A percentile compares a stretch with the other conserved stretches of the same genome.
Conservation (phyloP, 768 basidiomycete species). For the Hortiboletus campestris region DNA sequence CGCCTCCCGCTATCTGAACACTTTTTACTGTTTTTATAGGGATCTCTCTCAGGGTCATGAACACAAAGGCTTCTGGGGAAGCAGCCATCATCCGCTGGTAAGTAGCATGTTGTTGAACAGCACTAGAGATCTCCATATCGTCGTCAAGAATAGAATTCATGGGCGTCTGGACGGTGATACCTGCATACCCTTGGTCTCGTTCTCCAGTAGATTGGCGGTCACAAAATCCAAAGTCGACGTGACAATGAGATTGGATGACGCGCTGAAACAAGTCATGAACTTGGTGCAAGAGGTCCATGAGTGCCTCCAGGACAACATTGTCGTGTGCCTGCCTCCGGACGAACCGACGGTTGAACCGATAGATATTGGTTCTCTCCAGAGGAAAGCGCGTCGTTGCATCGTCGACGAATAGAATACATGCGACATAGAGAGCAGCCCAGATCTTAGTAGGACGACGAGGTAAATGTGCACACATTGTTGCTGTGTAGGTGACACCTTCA, state of each 20-base stretch:
- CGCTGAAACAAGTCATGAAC: conserved; percentile 24
- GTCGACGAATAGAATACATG: conserved; percentile 34
- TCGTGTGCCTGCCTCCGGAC: conserved; percentile 23
- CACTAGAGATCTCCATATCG: conserved; percentile 4
- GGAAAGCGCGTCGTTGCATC: conserved; percentile 28
- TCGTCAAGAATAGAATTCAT: not conserved
- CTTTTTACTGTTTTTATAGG: no score
- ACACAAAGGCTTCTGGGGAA: conserved; percentile 29
- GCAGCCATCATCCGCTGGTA: conserved; percentile 25
- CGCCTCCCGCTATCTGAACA: no score
- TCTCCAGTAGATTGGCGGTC: conserved; percentile 31
- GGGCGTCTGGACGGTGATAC: conserved; percentile 6
- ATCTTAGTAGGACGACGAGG: conserved; percentile 26
- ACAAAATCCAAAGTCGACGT: conserved; percentile 35
- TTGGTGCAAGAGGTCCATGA: conserved; percentile 28
- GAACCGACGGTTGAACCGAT: conserved; percentile 34
- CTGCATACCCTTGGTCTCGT: conserved; percentile 23
- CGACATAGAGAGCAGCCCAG: conserved; percentile 37
- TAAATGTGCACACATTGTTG: conserved; percentile 25
- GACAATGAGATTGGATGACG: conserved; percentile 33
- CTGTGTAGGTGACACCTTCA: not conserved
- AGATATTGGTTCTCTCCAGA: conserved; percentile 14
- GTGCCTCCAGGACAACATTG: conserved; percentile 30
- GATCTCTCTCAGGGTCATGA: no score
- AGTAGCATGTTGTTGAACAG: conserved; percentile 17